Base-by-base conservation (phyloP, 345 rosid genomes). In the Noccaea bulbosa region DNA sequence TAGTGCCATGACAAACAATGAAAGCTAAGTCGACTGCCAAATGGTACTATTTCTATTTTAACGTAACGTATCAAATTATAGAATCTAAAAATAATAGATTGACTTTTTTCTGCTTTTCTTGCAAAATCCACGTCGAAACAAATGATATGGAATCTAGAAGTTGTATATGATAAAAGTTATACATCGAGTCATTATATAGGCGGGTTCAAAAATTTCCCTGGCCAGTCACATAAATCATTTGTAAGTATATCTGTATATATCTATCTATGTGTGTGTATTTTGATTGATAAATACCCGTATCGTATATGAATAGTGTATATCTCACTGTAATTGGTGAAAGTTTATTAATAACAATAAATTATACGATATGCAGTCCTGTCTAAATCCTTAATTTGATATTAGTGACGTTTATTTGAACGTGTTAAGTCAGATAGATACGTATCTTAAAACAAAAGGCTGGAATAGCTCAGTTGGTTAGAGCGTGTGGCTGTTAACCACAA, bases 401-500 rank as follows among this genome's bases (percentile, higher is more conserved):
- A 33, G 35, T 33, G 7, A 33, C 7, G 35, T 33, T 5, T 7
- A 27, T 27, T 2, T 27, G 4, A 27, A 27, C 30, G 30, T 27
- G 30, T 1, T 27, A 1, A 27, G 0, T 27, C 0, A 2, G 0
- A 27, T 27, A 2, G 4, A 27, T 27, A 27, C 30, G 30, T 4
- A 27, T 27, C 0, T 2, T 1, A 0, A 2, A 27, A 2, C 30
- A 2, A 27, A 4, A 12, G 4, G 86, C 90, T 83, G 87, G 91
- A 88, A 67, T 89, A 85, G 89, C 87, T 91, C 93, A 89, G 88
- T 74, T 82, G 96, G 91, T 75, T 88, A 88, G 88, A 85, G 88
- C 88, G 88, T 88, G 86, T 85, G 85, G 91, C 88, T 83, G 86
- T 83, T 86, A 88, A 86, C 92, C 87, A 84, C 86, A 91, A 89